A percentile compares a stretch with the other conserved stretches of the same genome.
phyloP scores from a whole-genome alignment of 768 basidiomycete genomes.

The Xerocomellus chrysenteron region DNA sequence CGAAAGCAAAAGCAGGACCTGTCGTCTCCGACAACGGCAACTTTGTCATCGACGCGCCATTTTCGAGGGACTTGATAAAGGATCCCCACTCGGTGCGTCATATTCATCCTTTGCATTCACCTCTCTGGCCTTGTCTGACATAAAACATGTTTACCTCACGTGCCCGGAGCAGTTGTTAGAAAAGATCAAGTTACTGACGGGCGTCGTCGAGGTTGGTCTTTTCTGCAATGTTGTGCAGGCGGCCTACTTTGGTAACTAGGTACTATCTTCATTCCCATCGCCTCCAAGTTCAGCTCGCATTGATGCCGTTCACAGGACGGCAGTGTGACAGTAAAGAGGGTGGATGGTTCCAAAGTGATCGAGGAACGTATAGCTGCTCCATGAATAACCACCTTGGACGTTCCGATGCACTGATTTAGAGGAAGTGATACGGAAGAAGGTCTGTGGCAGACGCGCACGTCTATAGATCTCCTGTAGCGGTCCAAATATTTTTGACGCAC shows the following conservation, averaged over 20 bases:
- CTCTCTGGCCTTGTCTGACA: not conserved
- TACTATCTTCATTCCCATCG: constrained; percentile 27
- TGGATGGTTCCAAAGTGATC: constrained; percentile 18
- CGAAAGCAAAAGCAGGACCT: constrained; percentile 89
- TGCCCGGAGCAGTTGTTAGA: constrained; percentile 56
- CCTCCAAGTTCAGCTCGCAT: not conserved
- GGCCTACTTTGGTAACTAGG: constrained; percentile 94
- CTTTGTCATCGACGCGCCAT: constrained; percentile 97
- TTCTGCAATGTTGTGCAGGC: constrained; percentile 92
- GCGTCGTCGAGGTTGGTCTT: constrained; percentile 98
- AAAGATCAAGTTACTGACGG: constrained; percentile 90
- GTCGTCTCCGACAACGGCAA: constrained; percentile 97
- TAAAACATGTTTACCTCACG: too few species aligned
- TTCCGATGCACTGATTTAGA: not conserved
- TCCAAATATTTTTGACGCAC: too few species aligned
- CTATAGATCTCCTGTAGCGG: not conserved
- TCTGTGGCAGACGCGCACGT: not conserved
- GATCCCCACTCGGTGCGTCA: constrained; percentile 57
- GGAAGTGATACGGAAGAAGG: not conserved
- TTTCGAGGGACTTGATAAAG: constrained; percentile 63
- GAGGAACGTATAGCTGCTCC: constrained; percentile 18
- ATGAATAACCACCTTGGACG: not conserved
- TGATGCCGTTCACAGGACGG: constrained; percentile 50
- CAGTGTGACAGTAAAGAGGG: constrained; percentile 61
- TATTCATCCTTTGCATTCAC: not conserved